phyloP scores from a whole-genome alignment of 805 yeast species.

The Phaffomyces thermotolerans region DNA sequence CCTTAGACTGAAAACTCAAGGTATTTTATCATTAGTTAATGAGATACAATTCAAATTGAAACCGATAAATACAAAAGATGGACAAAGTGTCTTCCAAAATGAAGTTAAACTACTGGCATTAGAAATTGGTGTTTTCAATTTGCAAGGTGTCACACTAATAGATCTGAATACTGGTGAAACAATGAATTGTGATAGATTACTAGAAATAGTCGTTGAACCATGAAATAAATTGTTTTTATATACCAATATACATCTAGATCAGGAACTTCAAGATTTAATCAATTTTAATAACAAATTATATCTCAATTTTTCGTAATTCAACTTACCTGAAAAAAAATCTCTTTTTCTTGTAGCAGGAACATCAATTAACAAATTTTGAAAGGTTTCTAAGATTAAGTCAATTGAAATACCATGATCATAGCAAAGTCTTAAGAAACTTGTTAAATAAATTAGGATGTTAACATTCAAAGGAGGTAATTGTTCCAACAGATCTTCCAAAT shows the following conservation, averaged over 20 bases:
- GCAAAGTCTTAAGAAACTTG: conserved; percentile 31
- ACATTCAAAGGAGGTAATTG: conserved; percentile 34
- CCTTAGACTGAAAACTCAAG: conserved; percentile 38
- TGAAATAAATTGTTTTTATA: neutral
- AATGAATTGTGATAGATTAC: conserved; percentile 59
- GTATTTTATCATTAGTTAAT: conserved; percentile 56
- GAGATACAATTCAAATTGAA: conserved; percentile 51
- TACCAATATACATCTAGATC: neutral
- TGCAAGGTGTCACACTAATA: conserved; percentile 58
- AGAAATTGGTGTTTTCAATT: conserved; percentile 53
- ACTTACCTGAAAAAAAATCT: conserved; percentile 17
- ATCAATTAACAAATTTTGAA: conserved; percentile 26
- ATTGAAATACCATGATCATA: conserved; percentile 17
- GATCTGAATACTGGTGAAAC: conserved; percentile 61
- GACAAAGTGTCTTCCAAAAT: conserved; percentile 48
- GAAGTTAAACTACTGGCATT: conserved; percentile 54
- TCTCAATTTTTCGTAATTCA: conserved; percentile 25
- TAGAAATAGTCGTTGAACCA: conserved; percentile 50
- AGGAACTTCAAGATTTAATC: conserved; percentile 10
- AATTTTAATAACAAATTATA: conserved; percentile 25
- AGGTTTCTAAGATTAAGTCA: conserved; percentile 18
- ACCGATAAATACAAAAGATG: conserved; percentile 37
- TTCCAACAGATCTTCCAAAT: conserved; percentile 30
- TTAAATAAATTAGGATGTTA: conserved; percentile 33
- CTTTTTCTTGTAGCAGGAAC: conserved; percentile 26